Evolutionary conservation across 805 yeast species (phyloP).

Genomic region (Wickerhamiella spandovensis): DNA sequence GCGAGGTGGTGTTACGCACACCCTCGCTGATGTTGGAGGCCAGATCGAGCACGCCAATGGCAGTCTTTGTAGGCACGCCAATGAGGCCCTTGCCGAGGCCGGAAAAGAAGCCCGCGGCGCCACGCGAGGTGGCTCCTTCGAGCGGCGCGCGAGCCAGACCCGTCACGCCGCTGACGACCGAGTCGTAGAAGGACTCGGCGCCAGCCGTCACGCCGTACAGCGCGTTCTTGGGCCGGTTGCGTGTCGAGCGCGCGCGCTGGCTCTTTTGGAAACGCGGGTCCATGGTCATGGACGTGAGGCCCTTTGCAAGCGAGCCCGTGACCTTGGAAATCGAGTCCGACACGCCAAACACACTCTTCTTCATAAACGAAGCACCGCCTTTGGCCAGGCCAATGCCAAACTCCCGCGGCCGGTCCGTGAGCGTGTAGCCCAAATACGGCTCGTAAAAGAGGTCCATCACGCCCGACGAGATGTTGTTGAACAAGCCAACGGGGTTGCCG

Average conservation of each 20-base stretch:
- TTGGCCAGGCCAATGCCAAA: slow-evolving; percentile 90
- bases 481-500: slow-evolving; percentile 95
- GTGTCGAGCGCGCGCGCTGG: slow-evolving; percentile 57
- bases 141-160: slow-evolving; percentile 88
- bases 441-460: slow-evolving; percentile 93
- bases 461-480: slow-evolving; percentile 87
- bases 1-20: slow-evolving; percentile 81
- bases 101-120: slow-evolving; percentile 82
- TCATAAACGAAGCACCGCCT: slow-evolving; percentile 87
- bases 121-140: slow-evolving; percentile 78
- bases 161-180: slow-evolving; percentile 72
- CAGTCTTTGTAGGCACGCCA: slow-evolving; percentile 93
- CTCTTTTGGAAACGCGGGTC: slow-evolving; percentile 74
- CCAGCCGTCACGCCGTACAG: slow-evolving; percentile 74
- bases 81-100: slow-evolving; percentile 92
- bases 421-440: slow-evolving; percentile 89
- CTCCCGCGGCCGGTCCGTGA: slow-evolving; percentile 93
- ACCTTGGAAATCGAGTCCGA: slow-evolving; percentile 88
- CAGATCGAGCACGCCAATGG: slow-evolving; percentile 85
- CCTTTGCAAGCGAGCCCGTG: slow-evolving; percentile 90
- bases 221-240: slow-evolving; percentile 76
- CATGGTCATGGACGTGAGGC: slow-evolving; percentile 79
- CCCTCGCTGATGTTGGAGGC: slow-evolving; percentile 92
- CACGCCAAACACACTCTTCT: slow-evolving; percentile 87
- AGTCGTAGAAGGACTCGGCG: slow-evolving; percentile 77